phyloP scores from a whole-genome alignment of 805 yeast genomes.

The Kazachstania africana region DNA sequence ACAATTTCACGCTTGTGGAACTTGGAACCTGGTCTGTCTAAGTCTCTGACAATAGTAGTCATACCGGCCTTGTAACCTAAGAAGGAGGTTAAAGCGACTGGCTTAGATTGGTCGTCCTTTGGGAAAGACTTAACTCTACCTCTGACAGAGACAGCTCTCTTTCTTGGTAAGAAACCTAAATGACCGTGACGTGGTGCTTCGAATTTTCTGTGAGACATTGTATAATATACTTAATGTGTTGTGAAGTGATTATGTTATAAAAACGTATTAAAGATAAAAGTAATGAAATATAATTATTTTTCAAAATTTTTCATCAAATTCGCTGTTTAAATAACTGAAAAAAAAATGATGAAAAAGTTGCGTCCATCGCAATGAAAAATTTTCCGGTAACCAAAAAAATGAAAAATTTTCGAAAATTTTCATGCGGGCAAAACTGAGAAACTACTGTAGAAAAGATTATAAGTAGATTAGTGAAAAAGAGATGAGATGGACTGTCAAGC shows the following conservation, averaged over 20 bases:
- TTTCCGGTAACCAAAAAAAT: too few relatives aligned
- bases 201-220: slow-evolving; percentile 99
- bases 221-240: slow-evolving; percentile 4
- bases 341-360: too few relatives aligned
- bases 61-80: slow-evolving; percentile 99
- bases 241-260: slow-evolving; percentile 2
- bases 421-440: too few relatives aligned
- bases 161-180: slow-evolving; percentile 99
- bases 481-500: too few relatives aligned
- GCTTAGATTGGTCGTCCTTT: slow-evolving; percentile 93
- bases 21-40: slow-evolving; percentile 99
- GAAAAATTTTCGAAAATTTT: too few relatives aligned
- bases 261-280: too few relatives aligned
- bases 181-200: slow-evolving; percentile 99
- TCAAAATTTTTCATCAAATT: too few relatives aligned
- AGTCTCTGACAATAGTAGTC: slow-evolving; percentile 99
- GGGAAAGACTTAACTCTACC: slow-evolving; percentile 99
- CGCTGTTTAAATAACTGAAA: too few relatives aligned
- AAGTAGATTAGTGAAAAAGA: too few relatives aligned
- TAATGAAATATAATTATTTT: too few relatives aligned
- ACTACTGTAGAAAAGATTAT: too few relatives aligned
- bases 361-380: too few relatives aligned
- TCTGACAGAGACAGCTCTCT: slow-evolving; percentile 97
- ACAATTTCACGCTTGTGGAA: slow-evolving; percentile 99
- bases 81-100: slow-evolving; percentile 98